Evolutionary conservation across 1,284 basidiomycete genomes (phyloP), one percentile per base, ranked within the genome.

Genomic region (Ustilago cynodontis): DNA sequence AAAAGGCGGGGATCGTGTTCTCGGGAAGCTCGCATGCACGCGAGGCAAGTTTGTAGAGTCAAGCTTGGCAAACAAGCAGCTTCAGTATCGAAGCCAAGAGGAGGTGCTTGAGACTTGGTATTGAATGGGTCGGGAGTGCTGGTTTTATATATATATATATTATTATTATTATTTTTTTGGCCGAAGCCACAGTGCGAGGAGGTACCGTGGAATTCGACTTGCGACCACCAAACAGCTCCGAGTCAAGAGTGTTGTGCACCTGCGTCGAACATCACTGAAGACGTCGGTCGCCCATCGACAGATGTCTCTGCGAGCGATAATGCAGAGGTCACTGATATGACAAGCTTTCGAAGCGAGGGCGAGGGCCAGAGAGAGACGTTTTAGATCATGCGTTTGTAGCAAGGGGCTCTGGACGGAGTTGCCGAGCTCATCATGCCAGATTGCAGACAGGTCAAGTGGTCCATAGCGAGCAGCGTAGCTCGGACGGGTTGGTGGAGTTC

Each of bases 181-280:
- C 59, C 59, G 59, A 60, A 41, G 59, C 59, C 59, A 60, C 59
- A 39, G 50, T 52, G 35, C 49, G 26, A 35, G 59, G 57, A 35
- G 49, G 31, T 60, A 52, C 37, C 59, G 59, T 52, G 59, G 59
- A 39, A 60, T 60, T 60, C 33, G 24, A 31, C 24, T 14, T 26
- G 59, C 59, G 22, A 59, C 39, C 10, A n/a, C 22, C 24, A 54
- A 11, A 33, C 31, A 37, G 14, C 7, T 14, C 14, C 14, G 14
- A 37, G 14, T 37, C n/a, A 16, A 20, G n/a, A 20, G 43, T 20
- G 3, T 20, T 45, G 43, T 3, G 8, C 18, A 22, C 8, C 43
- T 45, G 43, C 22, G 8, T 45, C 18, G n/a, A 8, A 22, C 22
- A 16, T n/a, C 13, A 16, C 8, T 7, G 43, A 20, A 22, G 43